A percentile compares a stretch with the other conserved stretches of the same genome.
phyloP scores from a whole-genome alignment of 257 asterid genomes.

The Ehretia macrophylla region DNA sequence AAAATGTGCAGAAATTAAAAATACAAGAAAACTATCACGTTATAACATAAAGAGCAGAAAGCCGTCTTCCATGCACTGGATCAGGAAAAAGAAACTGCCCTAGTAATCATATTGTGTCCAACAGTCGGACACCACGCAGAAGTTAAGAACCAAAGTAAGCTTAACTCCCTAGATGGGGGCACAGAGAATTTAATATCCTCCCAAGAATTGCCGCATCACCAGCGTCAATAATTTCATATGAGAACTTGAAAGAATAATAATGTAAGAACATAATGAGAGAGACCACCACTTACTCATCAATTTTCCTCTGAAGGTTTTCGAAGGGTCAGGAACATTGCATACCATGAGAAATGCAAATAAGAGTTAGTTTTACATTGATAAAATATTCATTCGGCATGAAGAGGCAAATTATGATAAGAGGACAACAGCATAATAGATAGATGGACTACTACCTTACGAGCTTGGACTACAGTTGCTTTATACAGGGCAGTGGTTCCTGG shows the following conservation, averaged over 20 bases:
- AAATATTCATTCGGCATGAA: neutral
- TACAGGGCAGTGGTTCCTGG: constrained; percentile 95
- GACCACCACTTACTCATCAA: constrained; percentile 70
- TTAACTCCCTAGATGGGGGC: too few relatives aligned
- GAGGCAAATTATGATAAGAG: neutral
- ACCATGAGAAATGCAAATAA: constrained; percentile 23
- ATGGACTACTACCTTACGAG: constrained; percentile 66
- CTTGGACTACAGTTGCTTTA: constrained; percentile 87
- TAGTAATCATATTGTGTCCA: too few relatives aligned
- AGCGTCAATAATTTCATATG: too few relatives aligned
- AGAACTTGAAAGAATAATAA: neutral
- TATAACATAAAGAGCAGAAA: too few relatives aligned
- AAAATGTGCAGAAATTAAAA: constrained; percentile 1
- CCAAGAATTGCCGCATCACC: too few relatives aligned
- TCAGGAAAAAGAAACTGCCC: too few relatives aligned
- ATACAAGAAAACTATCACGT: neutral
- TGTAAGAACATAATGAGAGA: neutral
- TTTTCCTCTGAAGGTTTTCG: constrained; percentile 59
- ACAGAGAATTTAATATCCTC: too few relatives aligned
- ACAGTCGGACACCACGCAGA: too few relatives aligned
- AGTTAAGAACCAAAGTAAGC: too few relatives aligned
- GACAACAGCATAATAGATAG: neutral
- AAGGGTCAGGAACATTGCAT: constrained; percentile 21
- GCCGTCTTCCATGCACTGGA: too few relatives aligned
- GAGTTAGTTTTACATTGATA: constrained; percentile 26